Percentiles rank a stretch among this genome's conserved stretches.
Conservation (phyloP, 1,284 basidiomycete genomes). For the Schizophyllum commune region DNA sequence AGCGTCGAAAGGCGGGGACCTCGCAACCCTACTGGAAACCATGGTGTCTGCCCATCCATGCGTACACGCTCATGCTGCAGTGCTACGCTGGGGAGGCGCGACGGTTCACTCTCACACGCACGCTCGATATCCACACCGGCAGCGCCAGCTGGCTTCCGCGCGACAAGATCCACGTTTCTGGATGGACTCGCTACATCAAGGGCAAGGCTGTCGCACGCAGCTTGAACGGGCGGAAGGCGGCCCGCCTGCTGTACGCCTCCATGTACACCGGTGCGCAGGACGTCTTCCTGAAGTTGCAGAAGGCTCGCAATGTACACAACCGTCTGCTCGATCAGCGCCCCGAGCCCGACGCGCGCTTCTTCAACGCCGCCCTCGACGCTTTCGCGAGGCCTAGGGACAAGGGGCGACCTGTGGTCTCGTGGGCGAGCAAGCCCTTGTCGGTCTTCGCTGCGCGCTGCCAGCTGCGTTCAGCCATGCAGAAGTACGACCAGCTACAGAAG, state of each 20-base stretch:
- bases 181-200: not conserved
- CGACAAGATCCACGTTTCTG: not conserved
- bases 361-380: conserved; percentile 45
- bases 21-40: conserved; percentile 19
- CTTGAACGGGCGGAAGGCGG: not conserved
- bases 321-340: conserved; percentile 6
- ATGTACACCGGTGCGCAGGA: not conserved
- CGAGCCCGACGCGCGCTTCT: conserved; percentile 55
- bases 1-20: conserved; percentile 4
- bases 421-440: not conserved
- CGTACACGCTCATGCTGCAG: conserved; percentile 67
- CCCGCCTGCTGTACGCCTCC: not conserved
- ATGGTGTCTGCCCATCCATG: conserved; percentile 58
- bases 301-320: conserved; percentile 3
- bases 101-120: conserved; percentile 4
- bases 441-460: not conserved
- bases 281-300: conserved; percentile 6
- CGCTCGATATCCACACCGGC: conserved; percentile 14
- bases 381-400: not conserved
- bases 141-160: not conserved
- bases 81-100: conserved; percentile 46
- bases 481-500: not conserved
- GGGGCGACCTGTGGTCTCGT: not conserved
- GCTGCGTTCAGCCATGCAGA: not conserved
- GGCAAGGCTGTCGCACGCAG: not conserved